Evolutionary conservation across 805 yeast species (phyloP), one percentile per base, ranked within the genome.

Genomic region (Alloascoidea africana): DNA sequence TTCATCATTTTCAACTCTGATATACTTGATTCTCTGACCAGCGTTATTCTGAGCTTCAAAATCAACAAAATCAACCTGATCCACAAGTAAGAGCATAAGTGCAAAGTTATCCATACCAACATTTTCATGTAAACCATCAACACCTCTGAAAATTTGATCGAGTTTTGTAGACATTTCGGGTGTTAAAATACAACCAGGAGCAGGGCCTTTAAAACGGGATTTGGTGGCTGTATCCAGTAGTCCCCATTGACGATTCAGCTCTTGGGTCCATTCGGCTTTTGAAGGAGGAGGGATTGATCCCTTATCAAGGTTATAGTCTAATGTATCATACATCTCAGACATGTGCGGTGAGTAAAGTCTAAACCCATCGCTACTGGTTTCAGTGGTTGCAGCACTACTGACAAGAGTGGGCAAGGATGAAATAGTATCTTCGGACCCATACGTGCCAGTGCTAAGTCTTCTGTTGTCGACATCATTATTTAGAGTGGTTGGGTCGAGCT

Each of bases 81-180:
- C 76, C 18, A 76, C 64, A 49, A 79, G 71, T 56, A 80, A 52
- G 27, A 77, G 73, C 17, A 77, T 68, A 16, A 80, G 67, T 1
- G 71, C 71, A 51, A 75, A 79, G 51, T 76, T 70, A 49, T 70
- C 73, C 38, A 65, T 55, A 14, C 65, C 66, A 1, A 77, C 76
- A 18, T 68, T 70, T 19, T 68, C 73, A n/a, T 14, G 5, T 38
- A 70, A 76, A 5, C 91, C 91, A 56, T 80, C 91, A 16, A 80
- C 91, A n/a, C 87, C 84, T 49, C 91, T 64, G 37, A 69, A 63
- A 33, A 80, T 74, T 39, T 77, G 69, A 53, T 80, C 87, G 32
- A 80, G 55, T 39, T 63, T 51, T 43, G 68, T 70, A 27, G 62
- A 60, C 40, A 68, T 71, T 32, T 70, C 75, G 5, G 60, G 61